Evolutionary conservation across 495 filamentous ascomycete genomes (phyloP).

Genomic region (Neurospora sp.): DNA sequence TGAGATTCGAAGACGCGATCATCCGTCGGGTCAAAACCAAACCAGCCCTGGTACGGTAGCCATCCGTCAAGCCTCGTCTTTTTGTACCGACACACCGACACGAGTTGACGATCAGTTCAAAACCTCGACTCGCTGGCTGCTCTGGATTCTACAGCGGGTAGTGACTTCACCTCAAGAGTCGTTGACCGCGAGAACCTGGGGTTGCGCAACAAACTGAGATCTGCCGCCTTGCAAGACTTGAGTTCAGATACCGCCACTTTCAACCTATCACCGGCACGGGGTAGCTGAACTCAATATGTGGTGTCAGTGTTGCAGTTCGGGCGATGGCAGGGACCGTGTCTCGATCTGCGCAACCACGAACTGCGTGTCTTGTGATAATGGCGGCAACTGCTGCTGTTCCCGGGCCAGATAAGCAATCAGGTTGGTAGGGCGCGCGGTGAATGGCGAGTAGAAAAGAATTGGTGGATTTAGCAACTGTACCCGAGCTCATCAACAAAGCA

Average conservation of each 20-base stretch:
- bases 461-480: neutral
- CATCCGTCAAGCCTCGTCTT: neutral
- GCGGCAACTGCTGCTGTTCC: constrained; percentile 2
- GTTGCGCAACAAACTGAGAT: constrained; percentile 6
- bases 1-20: neutral
- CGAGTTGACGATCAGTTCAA: neutral
- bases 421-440: neutral
- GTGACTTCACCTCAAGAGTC: neutral
- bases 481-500: neutral
- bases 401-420: neutral
- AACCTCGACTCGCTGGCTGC: neutral
- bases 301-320: constrained; percentile 13
- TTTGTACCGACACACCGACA: neutral
- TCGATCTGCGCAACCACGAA: constrained; percentile 16
- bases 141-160: neutral
- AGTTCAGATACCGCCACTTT: neutral
- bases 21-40: neutral
- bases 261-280: neutral
- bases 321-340: constrained; percentile 18
- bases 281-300: neutral
- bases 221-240: constrained; percentile 1
- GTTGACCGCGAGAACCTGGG: neutral
- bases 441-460: neutral
- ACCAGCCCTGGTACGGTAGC: neutral
- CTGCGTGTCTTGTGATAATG: constrained; percentile 2